Evolutionary conservation across 192 early-diverging fungal genomes (phyloP).

Genomic region (Coemansia sp.): DNA sequence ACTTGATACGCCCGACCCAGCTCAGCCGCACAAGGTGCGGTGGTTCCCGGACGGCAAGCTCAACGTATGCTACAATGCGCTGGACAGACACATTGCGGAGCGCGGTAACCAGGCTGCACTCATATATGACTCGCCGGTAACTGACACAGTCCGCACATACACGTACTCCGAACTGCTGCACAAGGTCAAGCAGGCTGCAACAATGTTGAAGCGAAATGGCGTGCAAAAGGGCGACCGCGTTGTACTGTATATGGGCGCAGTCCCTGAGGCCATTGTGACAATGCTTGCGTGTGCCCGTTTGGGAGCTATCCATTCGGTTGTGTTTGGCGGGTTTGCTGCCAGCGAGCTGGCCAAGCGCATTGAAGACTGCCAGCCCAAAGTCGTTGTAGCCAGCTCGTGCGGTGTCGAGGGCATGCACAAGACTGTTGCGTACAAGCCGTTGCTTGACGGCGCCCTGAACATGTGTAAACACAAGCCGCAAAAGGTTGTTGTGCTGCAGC

Average conservation of each 20-base stretch:
- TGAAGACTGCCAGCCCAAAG: conserved; percentile 71
- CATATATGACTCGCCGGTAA: conserved; percentile 74
- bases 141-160: conserved; percentile 51
- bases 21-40: conserved; percentile 26
- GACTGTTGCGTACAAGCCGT: conserved; percentile 72
- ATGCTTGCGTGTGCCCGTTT: conserved; percentile 85
- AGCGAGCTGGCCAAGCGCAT: conserved; percentile 81
- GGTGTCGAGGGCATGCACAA: conserved; percentile 73
- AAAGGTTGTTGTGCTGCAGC: conserved; percentile 66
- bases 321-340: conserved; percentile 78
- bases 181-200: conserved; percentile 66
- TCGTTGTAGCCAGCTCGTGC: conserved; percentile 73
- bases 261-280: conserved; percentile 73
- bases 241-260: conserved; percentile 82
- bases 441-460: conserved; percentile 68
- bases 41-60: conserved; percentile 75
- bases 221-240: conserved; percentile 72
- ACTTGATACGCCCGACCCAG: conserved; percentile 5
- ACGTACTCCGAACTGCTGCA: conserved; percentile 70
- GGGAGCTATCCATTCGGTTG: conserved; percentile 81
- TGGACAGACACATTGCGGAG: conserved; percentile 74
- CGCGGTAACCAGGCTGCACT: conserved; percentile 66
- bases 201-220: conserved; percentile 60
- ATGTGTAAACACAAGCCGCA: conserved; percentile 48
- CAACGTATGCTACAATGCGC: conserved; percentile 78